A percentile compares a stretch with the other conserved stretches of the same genome.
These are phyloP conservation scores for Chaetomidium leptoderma DNA, from an alignment of 495 filamentous ascomycete species.

Conservation along the genomic window DNA sequence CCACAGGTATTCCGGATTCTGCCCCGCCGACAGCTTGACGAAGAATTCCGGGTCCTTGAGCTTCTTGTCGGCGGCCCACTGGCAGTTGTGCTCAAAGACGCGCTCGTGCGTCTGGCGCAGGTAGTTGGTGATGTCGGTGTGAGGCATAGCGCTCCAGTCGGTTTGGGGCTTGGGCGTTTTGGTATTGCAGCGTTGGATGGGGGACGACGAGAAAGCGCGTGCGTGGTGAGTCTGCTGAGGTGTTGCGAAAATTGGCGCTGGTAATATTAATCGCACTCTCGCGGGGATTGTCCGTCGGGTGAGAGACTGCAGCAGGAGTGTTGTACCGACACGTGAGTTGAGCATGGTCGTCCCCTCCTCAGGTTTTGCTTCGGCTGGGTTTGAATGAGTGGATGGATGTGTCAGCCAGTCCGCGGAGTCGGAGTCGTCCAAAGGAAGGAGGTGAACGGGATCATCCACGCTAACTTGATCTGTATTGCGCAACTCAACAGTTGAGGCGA, in stretches of 20 bases:
- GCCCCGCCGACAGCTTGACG: constrained; percentile 47
- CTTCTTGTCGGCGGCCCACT: constrained; percentile 51
- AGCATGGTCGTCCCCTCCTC: constrained; percentile 4
- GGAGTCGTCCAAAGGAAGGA: no score
- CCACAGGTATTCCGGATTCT: constrained; percentile 59
- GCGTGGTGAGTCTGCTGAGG: not conserved
- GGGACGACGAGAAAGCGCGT: not conserved
- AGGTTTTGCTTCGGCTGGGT: not conserved
- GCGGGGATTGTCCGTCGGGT: constrained; percentile 1
- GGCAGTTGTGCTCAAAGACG: constrained; percentile 52
- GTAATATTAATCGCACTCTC: not conserved
- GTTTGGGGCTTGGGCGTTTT: not conserved
- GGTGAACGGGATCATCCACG: not conserved
- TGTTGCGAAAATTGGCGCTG: not conserved
- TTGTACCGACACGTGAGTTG: constrained; percentile 14
- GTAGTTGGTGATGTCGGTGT: constrained; percentile 41
- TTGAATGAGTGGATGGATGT: no score
- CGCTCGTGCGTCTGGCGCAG: constrained; percentile 48
- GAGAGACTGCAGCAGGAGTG: constrained; percentile 9
- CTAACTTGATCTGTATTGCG: no score
- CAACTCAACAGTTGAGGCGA: not conserved
- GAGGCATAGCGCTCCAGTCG: constrained; percentile 29
- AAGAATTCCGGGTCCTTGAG: constrained; percentile 55
- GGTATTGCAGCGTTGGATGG: not conserved
- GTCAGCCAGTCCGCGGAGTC: not conserved